Base-by-base conservation (phyloP, 306 rosid species). In the Inga oerstediana region DNA sequence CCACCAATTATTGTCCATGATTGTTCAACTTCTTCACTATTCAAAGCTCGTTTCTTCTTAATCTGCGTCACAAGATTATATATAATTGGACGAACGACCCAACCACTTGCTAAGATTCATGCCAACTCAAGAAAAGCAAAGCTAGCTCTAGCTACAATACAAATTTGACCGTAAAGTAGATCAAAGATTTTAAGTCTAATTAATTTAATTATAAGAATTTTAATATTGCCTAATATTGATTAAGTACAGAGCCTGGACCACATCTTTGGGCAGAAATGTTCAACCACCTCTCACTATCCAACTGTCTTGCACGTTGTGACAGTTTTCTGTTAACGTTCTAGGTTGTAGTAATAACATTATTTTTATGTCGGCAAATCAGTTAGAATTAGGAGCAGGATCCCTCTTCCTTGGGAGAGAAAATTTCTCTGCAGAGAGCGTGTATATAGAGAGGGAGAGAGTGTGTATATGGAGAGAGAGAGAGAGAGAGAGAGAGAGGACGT, bases 271-370 rank as follows among this genome's bases (percentile, higher is more conserved):
- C 15, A 61, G 68, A 85, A 78, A 79, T 82, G 61, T 70, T 82
- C 84, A 46, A 82, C 67, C 74, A 82, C 59, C 79, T 66, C 70
- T 85, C 81, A 79, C 84, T 78, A 43, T 37, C 78, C 61, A 75
- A 85, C 74, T 64, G 78, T 85, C 76, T 54, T 77, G 67, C 49
- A 51, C 88, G 59, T 74, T 80, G 82, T 39, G 75, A 77, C 88
- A 46, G 91, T 83, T 88, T 88, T 83, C 90, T 49, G 88, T 88
- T 85, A 81, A 4, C 54, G 83, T 44, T 76, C 71, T 39, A 45
- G 69, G 49, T 34, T 32, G 44, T 41, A 73, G 59, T 61, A 73
- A 77, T 51, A 73, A 73, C 43, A 80, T 41, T 83, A 45, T 79
- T 65, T 83, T 35, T 67, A 72, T 81, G 85, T 78, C 83, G 77